These are phyloP conservation scores for Mastigamoeba balamuthi DNA, from an alignment of 78 protist species.

Conservation along the genomic window DNA sequence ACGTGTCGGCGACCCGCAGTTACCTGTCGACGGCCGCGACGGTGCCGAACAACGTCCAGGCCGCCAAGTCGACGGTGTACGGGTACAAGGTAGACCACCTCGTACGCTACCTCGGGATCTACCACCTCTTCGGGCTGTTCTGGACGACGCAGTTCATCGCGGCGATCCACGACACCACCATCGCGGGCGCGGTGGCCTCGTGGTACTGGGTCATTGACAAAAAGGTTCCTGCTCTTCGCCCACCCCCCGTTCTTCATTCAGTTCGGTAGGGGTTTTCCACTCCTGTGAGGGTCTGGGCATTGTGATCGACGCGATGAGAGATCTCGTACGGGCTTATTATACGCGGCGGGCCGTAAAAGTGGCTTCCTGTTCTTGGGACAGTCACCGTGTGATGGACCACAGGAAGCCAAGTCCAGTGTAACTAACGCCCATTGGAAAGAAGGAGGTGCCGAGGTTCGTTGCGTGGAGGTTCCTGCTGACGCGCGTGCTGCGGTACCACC, in stretches of 20 bases:
- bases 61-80: background rate
- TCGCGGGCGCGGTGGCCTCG: conserved; percentile 61
- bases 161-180: conserved; percentile 48
- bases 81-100: conserved; percentile 7
- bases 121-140: conserved; percentile 70
- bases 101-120: conserved; percentile 2
- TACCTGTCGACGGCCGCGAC: conserved; percentile 23
- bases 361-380: no score
- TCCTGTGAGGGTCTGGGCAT: no score
- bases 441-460: conserved; percentile 34
- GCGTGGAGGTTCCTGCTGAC: conserved; percentile 31
- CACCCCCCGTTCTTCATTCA: no score
- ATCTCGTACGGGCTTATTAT: no score
- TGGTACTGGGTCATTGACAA: conserved; percentile 69
- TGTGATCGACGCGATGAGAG: no score
- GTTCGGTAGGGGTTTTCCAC: no score
- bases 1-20: background rate
- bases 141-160: conserved; percentile 53
- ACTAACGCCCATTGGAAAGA: no score
- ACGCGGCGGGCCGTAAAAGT: no score
- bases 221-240: no score
- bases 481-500: conserved; percentile 55
- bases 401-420: no score
- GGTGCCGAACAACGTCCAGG: no score
- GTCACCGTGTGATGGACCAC: no score